Evolutionary conservation across 768 basidiomycete genomes (phyloP).

Genomic region (Jaapia argillacea): DNA sequence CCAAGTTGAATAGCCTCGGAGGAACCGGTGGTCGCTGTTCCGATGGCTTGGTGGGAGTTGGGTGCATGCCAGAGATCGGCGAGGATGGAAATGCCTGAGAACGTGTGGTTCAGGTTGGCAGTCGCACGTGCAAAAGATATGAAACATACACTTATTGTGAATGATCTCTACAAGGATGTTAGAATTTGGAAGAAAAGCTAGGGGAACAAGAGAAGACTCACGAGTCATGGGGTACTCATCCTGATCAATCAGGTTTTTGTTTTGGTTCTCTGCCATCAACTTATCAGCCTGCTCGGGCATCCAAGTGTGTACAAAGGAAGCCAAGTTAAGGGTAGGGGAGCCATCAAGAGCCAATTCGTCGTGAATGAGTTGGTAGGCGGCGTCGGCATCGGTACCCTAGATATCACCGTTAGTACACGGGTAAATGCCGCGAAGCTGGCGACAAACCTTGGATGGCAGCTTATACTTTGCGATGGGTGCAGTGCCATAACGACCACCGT

Average conservation of each 20-base stretch:
- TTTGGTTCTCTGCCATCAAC: constrained; percentile 54
- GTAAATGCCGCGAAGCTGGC: neutral
- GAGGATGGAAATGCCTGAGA: constrained; percentile 40
- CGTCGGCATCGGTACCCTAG: constrained; percentile 45
- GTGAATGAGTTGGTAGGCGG: constrained; percentile 46
- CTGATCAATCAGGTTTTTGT: constrained; percentile 60
- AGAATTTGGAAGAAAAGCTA: neutral
- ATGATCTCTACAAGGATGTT: neutral
- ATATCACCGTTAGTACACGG: neutral
- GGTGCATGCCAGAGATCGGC: constrained; percentile 64
- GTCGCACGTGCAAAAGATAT: neutral
- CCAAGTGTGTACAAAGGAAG: constrained; percentile 61
- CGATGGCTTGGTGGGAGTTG: constrained; percentile 41
- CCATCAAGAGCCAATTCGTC: constrained; percentile 55
- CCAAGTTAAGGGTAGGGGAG: constrained; percentile 47
- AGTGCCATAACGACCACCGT: constrained; percentile 59
- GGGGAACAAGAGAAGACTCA: constrained; percentile 9
- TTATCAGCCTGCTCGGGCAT: constrained; percentile 42
- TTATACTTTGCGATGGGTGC: constrained; percentile 60
- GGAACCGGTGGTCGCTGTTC: constrained; percentile 62
- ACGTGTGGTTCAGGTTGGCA: constrained; percentile 32
- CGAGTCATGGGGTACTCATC: constrained; percentile 61
- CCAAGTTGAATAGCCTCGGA: constrained; percentile 69
- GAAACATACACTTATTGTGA: constrained; percentile 6
- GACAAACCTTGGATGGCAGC: constrained; percentile 40